Conservation (phyloP, 495 filamentous ascomycete species). For the Penicillium daleae region DNA sequence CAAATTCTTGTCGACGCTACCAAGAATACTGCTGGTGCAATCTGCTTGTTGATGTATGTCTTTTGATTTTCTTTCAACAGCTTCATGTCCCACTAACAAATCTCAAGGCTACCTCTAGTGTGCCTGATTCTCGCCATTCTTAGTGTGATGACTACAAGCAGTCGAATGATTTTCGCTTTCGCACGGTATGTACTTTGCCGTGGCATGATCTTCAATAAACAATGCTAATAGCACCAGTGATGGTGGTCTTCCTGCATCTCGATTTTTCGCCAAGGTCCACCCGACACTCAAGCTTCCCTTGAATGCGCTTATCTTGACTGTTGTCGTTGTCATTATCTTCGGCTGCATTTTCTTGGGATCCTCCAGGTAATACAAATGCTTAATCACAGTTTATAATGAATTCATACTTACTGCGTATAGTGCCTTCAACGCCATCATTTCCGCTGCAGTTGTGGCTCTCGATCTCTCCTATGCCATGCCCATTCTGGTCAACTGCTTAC, state of each 20-base stretch:
- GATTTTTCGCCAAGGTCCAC: conserved; percentile 64
- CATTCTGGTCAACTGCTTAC: conserved; percentile 63
- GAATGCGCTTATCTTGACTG: conserved; percentile 67
- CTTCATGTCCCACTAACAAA: conserved; percentile 3
- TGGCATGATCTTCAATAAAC: not conserved
- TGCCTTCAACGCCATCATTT: conserved; percentile 65
- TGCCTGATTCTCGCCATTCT: conserved; percentile 71
- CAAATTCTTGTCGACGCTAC: conserved; percentile 73
- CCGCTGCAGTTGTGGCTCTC: conserved; percentile 69
- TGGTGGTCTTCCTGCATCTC: conserved; percentile 67
- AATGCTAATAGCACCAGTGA: conserved; percentile 47
- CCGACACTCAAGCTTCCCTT: conserved; percentile 63
- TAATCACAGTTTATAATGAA: not conserved
- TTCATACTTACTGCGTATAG: conserved; percentile 22
- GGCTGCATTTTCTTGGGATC: conserved; percentile 76
- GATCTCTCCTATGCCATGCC: conserved; percentile 74
- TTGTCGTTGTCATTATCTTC: conserved; percentile 64
- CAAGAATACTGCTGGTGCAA: conserved; percentile 59
- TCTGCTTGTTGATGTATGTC: conserved; percentile 65
- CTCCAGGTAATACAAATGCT: conserved; percentile 39
- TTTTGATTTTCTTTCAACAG: not conserved
- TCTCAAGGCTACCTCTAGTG: conserved; percentile 49
- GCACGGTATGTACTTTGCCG: conserved; percentile 39
- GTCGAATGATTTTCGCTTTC: conserved; percentile 76
- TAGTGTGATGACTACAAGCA: conserved; percentile 72